Percentiles rank a stretch among this genome's conserved stretches.
Evolutionary conservation across 2,329 filamentous ascomycete species (phyloP).

Genomic region (Botrytis porri): DNA sequence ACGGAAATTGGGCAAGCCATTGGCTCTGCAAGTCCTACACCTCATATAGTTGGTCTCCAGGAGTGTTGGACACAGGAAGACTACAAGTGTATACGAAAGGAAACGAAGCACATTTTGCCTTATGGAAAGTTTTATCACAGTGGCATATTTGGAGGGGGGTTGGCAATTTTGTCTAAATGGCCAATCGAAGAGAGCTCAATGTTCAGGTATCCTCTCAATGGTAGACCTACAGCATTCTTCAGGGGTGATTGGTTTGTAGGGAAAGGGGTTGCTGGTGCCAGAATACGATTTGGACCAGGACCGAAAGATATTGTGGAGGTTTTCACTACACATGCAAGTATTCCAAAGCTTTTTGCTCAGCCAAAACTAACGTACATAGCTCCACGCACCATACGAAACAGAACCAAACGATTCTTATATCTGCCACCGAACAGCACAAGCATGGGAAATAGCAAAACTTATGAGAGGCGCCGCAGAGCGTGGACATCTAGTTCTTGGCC

Average conservation of each 20-base stretch:
- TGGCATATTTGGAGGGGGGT: slow-evolving; percentile 83
- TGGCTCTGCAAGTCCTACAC: slow-evolving; percentile 62
- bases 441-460: slow-evolving; percentile 91
- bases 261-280: slow-evolving; percentile 85
- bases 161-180: slow-evolving; percentile 88
- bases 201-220: slow-evolving; percentile 85
- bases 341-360: background rate
- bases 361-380: slow-evolving; percentile 46
- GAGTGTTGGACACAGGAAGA: slow-evolving; percentile 91
- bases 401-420: slow-evolving; percentile 81
- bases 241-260: slow-evolving; percentile 96
- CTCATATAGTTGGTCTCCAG: slow-evolving; percentile 88
- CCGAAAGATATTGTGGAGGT: slow-evolving; percentile 73
- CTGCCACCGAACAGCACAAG: slow-evolving; percentile 86
- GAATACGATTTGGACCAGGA: slow-evolving; percentile 66
- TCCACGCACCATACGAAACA: slow-evolving; percentile 83
- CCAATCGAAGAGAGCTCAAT: slow-evolving; percentile 88
- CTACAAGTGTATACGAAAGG: slow-evolving; percentile 72
- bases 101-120: slow-evolving; percentile 72
- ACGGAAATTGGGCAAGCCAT: slow-evolving; percentile 80
- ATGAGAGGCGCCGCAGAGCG: slow-evolving; percentile 77
- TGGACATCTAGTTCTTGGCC: slow-evolving; percentile 77
- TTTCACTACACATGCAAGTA: slow-evolving; percentile 80
- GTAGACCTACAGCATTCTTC: slow-evolving; percentile 88
- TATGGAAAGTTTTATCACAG: slow-evolving; percentile 91